These are phyloP conservation scores for Colletotrichum liaoningense DNA, from an alignment of 2,329 filamentous ascomycete species.

Conservation along the genomic window DNA sequence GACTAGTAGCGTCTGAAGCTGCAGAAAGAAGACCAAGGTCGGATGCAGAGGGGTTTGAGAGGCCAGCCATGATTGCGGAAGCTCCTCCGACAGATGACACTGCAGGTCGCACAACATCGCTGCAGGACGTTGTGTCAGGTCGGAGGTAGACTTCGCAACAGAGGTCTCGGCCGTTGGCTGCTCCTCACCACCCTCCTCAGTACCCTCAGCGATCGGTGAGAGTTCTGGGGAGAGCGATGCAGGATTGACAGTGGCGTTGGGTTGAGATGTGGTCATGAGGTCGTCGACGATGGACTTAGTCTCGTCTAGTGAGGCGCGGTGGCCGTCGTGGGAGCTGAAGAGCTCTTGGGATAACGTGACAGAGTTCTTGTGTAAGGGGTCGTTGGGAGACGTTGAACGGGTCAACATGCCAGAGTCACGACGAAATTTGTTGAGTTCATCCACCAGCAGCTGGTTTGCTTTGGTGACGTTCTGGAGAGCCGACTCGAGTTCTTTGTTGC, in stretches of 20 bases:
- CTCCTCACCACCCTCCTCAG: conserved; percentile 44
- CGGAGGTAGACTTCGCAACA: conserved; percentile 62
- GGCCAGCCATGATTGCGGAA: conserved; percentile 58
- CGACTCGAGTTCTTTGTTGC: conserved; percentile 77
- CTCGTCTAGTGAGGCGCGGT: conserved; percentile 43
- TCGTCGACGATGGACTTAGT: conserved; percentile 54
- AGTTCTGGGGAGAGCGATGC: conserved; percentile 70
- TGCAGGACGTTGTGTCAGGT: conserved; percentile 99
- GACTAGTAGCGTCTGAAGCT: conserved; percentile 70
- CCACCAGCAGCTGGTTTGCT: conserved; percentile 58
- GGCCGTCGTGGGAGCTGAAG: conserved; percentile 61
- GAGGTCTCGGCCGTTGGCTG: conserved; percentile 41
- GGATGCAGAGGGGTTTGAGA: conserved; percentile 55
- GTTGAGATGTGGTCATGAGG: conserved; percentile 53
- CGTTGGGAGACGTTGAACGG: conserved; percentile 54
- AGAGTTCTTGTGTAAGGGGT: conserved; percentile 56
- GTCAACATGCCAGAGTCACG: conserved; percentile 55
- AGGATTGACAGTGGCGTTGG: conserved; percentile 68
- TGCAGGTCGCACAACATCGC: conserved; percentile 99
- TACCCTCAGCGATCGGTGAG: conserved; percentile 60
- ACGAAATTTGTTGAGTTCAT: conserved; percentile 62
- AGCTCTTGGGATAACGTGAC: conserved; percentile 70
- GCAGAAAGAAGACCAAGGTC: conserved; percentile 59
- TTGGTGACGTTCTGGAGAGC: conserved; percentile 71
- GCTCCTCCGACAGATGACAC: conserved; percentile 95